Conservation (phyloP, 1,139 yeast genomes). For the Yamadazyma atmosphaerica region DNA sequence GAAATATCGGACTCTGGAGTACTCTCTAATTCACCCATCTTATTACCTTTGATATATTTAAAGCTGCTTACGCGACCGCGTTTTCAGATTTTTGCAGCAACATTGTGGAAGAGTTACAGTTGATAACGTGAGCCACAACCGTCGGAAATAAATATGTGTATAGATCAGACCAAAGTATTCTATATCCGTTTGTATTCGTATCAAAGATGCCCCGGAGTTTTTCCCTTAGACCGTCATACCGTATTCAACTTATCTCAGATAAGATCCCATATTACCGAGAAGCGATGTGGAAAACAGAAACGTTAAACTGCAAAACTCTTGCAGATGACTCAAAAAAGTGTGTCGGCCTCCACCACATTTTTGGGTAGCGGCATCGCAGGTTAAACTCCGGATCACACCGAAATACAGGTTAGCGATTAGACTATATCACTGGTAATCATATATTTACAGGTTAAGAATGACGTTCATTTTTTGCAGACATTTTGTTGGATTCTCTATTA, state of each 20-base stretch:
- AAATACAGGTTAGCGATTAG: background rate
- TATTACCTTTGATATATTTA: background rate
- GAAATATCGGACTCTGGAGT: constrained; percentile 2
- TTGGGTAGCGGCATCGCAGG: too few relatives aligned
- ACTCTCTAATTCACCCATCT: background rate
- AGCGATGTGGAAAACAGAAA: too few relatives aligned
- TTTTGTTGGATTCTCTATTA: constrained; percentile 1
- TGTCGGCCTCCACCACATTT: background rate
- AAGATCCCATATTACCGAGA: too few relatives aligned
- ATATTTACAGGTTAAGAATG: background rate
- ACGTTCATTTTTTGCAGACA: constrained; percentile 4
- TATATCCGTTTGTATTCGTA: too few relatives aligned
- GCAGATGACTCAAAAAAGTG: background rate
- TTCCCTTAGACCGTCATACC: too few relatives aligned
- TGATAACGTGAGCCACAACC: too few relatives aligned
- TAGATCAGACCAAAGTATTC: too few relatives aligned
- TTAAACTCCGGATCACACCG: background rate
- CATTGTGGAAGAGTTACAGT: too few relatives aligned
- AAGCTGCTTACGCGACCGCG: constrained; percentile 1
- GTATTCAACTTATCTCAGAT: too few relatives aligned
- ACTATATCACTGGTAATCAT: background rate
- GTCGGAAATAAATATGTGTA: too few relatives aligned
- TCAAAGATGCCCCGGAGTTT: too few relatives aligned
- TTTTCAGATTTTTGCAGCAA: constrained; percentile 1
- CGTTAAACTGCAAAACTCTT: background rate